Evolutionary conservation across 2,329 filamentous ascomycete species (phyloP).

Genomic region (Ceratocystis lukuohia): DNA sequence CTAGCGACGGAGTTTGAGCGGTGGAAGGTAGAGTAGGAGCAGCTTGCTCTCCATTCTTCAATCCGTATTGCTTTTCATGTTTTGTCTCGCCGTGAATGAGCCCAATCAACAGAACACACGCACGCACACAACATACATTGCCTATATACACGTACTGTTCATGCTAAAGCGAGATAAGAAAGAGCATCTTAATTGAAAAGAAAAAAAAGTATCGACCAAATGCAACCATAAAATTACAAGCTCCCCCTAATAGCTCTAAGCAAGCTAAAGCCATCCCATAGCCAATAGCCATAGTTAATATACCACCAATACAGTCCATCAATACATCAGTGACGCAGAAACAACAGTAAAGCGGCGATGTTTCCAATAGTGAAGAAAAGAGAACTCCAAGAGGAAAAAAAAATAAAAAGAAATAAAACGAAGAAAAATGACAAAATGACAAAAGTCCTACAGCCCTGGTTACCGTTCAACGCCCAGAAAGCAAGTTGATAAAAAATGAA

Average conservation of each 20-base stretch:
- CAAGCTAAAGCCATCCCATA: background rate
- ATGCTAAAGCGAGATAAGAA: background rate
- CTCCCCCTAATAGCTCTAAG: background rate
- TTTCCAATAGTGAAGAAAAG: background rate
- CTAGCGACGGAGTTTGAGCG: constrained; percentile 57
- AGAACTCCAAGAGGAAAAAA: background rate
- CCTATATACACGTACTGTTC: too few species aligned
- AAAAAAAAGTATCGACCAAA: background rate
- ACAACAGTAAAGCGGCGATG: background rate
- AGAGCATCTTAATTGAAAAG: constrained; percentile 1
- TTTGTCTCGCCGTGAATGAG: too few species aligned
- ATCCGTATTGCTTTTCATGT: too few species aligned
- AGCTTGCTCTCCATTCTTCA: background rate
- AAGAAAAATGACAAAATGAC: background rate
- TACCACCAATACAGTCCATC: background rate
- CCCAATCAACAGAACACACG: too few species aligned
- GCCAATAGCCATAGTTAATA: background rate
- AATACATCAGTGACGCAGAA: background rate
- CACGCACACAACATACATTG: too few species aligned
- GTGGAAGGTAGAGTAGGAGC: constrained; percentile 54
- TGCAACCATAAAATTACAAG: constrained; percentile 6
- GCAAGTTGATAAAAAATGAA: constrained; percentile 11
- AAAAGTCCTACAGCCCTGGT: constrained; percentile 8
- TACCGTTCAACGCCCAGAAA: constrained; percentile 14
- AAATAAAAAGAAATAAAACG: constrained; percentile 5